Conservation (phyloP, 805 yeast species). For the Metschnikowia corniflorae region DNA sequence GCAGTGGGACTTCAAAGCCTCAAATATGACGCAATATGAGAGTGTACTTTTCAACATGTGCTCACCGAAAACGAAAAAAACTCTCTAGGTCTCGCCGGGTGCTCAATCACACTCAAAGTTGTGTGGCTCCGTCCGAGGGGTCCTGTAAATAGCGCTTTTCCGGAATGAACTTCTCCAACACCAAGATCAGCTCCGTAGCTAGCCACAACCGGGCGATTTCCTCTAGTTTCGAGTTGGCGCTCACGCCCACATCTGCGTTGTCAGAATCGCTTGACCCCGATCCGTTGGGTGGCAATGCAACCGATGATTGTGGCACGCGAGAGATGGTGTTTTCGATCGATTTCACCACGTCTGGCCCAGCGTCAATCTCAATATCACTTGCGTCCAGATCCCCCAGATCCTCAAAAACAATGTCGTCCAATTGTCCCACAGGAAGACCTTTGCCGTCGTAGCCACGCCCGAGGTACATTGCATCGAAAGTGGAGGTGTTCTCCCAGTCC, state of each 20-base stretch:
- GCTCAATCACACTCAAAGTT: constrained; percentile 4
- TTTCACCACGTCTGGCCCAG: constrained; percentile 6
- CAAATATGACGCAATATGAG: too few species aligned
- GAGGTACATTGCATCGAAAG: constrained; percentile 9
- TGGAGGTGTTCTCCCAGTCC: constrained; percentile 20
- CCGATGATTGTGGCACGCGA: constrained; percentile 2
- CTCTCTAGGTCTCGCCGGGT: too few species aligned
- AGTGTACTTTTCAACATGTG: too few species aligned
- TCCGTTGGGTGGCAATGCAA: background rate
- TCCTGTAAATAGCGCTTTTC: constrained; percentile 23
- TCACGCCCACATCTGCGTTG: background rate
- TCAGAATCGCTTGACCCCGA: background rate
- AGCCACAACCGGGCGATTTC: constrained; percentile 59
- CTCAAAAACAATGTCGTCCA: background rate
- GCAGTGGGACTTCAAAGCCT: too few species aligned
- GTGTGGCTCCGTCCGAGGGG: constrained; percentile 13
- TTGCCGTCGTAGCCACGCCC: constrained; percentile 6
- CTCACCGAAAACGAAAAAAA: too few species aligned
- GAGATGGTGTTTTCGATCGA: constrained; percentile 10
- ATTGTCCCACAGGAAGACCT: constrained; percentile 5
- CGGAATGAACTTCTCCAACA: constrained; percentile 20
- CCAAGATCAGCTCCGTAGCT: constrained; percentile 56
- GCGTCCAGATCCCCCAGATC: constrained; percentile 15
- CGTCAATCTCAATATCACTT: constrained; percentile 5
- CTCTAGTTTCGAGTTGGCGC: constrained; percentile 43